Percentiles rank a stretch among this genome's conserved stretches.
Evolutionary conservation across 805 yeast genomes (phyloP).

Genomic region (Cephaloascus fragrans): DNA sequence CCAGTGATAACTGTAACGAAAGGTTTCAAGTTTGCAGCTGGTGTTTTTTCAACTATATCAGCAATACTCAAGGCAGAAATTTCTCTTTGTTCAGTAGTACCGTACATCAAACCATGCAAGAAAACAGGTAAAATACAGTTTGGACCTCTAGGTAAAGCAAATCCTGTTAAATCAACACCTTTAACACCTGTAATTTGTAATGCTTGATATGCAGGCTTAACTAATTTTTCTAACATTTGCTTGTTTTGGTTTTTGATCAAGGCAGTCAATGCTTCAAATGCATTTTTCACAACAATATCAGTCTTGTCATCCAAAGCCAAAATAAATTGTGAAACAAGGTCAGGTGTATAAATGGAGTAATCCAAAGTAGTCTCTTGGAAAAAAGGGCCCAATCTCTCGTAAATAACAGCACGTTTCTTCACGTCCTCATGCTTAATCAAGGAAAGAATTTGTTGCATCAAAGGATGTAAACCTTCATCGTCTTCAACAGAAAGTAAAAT

Average conservation of each 20-base stretch:
- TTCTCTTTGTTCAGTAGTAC: conserved; percentile 76
- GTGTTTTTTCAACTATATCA: conserved; percentile 75
- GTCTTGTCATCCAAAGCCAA: conserved; percentile 65
- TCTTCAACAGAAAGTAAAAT: conserved; percentile 67
- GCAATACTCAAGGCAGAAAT: conserved; percentile 83
- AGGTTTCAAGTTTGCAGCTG: conserved; percentile 72
- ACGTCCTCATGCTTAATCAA: conserved; percentile 71
- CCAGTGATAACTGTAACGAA: conserved; percentile 93
- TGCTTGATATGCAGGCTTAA: conserved; percentile 72
- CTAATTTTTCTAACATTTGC: conserved; percentile 65
- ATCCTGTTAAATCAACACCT: conserved; percentile 64
- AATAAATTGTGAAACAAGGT: conserved; percentile 64
- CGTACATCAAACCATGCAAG: conserved; percentile 93
- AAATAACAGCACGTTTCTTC: conserved; percentile 51
- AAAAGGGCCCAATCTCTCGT: conserved; percentile 60
- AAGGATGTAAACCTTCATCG: conserved; percentile 74
- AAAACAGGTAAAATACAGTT: conserved; percentile 83
- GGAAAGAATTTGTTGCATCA: conserved; percentile 70
- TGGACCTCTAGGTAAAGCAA: conserved; percentile 74
- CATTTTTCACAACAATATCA: conserved; percentile 49
- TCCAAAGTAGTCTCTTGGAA: conserved; percentile 60
- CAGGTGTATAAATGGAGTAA: conserved; percentile 63
- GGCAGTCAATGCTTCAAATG: conserved; percentile 54
- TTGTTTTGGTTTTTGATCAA: conserved; percentile 67
- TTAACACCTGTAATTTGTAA: conserved; percentile 52